Conservation (phyloP, 176 grass and related monocot species). For the Microstegium vimineum region DNA sequence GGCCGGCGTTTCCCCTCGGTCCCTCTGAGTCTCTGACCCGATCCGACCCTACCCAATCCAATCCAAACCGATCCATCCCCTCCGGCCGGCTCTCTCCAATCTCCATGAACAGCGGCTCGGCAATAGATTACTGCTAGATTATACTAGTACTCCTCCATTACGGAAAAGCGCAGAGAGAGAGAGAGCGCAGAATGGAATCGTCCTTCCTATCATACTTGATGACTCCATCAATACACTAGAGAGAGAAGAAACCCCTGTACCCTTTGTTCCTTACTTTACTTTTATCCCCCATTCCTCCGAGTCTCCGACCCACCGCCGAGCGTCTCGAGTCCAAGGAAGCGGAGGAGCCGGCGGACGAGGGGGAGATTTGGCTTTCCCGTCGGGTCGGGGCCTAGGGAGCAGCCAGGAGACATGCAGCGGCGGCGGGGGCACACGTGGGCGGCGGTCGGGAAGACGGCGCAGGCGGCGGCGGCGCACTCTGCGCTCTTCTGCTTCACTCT, state of each 20-base stretch:
- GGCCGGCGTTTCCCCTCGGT: no score
- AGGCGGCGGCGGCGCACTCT: conserved; percentile 68
- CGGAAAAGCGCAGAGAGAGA: neutral
- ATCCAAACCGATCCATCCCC: neutral
- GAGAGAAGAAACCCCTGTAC: conserved; percentile 1
- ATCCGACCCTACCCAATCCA: neutral
- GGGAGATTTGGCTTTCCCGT: neutral
- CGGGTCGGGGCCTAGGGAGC: neutral
- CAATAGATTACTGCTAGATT: neutral
- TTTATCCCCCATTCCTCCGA: neutral
- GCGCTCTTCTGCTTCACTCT: conserved; percentile 91
- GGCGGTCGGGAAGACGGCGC: conserved; percentile 83
- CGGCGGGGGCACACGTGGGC: conserved; percentile 72
- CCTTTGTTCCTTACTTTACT: neutral
- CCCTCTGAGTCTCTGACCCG: neutral
- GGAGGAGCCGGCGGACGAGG: neutral
- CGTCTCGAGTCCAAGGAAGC: neutral
- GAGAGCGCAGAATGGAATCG: neutral
- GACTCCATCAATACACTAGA: conserved; percentile 14
- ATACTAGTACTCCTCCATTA: neutral
- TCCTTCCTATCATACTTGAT: neutral
- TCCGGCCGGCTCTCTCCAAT: neutral
- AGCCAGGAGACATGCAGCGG: conserved; percentile 54
- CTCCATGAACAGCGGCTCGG: neutral
- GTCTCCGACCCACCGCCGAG: neutral